Evolutionary conservation across 345 rosid species (phyloP).

Genomic region (Anacardium occidentale): DNA sequence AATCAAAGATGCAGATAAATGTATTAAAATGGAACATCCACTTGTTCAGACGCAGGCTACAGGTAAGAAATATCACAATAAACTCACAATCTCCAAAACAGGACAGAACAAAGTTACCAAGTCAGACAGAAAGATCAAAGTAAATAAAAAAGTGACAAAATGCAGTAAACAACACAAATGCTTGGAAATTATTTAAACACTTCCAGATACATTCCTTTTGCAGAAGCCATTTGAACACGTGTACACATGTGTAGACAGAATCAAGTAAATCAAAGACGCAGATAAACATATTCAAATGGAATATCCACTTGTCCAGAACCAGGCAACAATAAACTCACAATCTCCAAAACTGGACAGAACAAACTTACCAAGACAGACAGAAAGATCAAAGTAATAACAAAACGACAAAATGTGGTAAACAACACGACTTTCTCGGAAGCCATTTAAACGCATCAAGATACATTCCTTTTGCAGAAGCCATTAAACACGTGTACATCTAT

Average conservation of each 20-base stretch:
- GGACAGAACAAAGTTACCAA: background rate
- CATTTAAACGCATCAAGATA: conserved; percentile 5
- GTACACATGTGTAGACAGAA: conserved; percentile 1
- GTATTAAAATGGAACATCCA: conserved; percentile 17
- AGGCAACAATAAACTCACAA: conserved; percentile 28
- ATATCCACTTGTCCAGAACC: conserved; percentile 37
- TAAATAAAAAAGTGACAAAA: background rate
- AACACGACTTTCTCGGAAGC: background rate
- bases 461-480: background rate
- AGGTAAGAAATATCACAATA: conserved; percentile 7
- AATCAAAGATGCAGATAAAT: background rate
- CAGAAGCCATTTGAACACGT: conserved; percentile 7
- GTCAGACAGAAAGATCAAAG: background rate
- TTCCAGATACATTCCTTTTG: background rate
- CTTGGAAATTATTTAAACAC: conserved; percentile 12
- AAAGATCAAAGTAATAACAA: background rate
- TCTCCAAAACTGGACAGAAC: background rate
- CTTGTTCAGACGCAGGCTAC: conserved; percentile 43
- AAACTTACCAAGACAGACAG: background rate
- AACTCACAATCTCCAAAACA: conserved; percentile 9
- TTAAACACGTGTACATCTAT: conserved; percentile 5
- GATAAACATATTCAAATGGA: background rate
- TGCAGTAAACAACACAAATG: background rate
- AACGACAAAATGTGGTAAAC: background rate
- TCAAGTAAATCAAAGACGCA: conserved; percentile 5